Percentiles rank a stretch among this genome's conserved stretches.
These are phyloP conservation scores for Marasmius tenuissimus DNA, from an alignment of 1,284 basidiomycete species.

Conservation along the genomic window DNA sequence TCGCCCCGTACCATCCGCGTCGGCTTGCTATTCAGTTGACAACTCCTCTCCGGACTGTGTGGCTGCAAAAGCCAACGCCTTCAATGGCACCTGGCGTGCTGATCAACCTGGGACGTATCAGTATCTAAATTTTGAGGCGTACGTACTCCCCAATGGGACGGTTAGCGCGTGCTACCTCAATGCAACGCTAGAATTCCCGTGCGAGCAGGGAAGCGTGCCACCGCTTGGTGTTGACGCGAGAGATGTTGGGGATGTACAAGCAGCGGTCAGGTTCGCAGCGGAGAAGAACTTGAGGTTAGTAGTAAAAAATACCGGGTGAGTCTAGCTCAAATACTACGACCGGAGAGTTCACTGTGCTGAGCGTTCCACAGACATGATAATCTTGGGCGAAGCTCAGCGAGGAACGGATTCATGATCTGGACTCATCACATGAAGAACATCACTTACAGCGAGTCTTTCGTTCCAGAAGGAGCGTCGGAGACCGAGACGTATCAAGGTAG, in stretches of 20 bases:
- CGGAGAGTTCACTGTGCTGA: too few species aligned
- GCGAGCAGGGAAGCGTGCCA: background rate
- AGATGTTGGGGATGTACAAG: slow-evolving; percentile 30
- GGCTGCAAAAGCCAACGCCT: background rate
- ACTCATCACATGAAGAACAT: slow-evolving; percentile 37
- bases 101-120: background rate
- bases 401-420: slow-evolving; percentile 37
- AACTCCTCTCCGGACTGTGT: background rate
- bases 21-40: background rate
- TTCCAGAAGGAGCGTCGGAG: slow-evolving; percentile 26
- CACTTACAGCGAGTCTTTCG: slow-evolving; percentile 29
- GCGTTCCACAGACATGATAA: slow-evolving; percentile 28
- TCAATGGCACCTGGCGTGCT: background rate
- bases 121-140: background rate
- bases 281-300: slow-evolving; percentile 36
- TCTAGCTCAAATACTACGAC: background rate
- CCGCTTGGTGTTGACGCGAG: slow-evolving; percentile 26
- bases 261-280: slow-evolving; percentile 31
- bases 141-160: background rate
- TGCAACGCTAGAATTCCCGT: background rate
- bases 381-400: slow-evolving; percentile 35
- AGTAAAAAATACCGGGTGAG: slow-evolving; percentile 41
- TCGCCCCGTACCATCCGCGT: background rate
- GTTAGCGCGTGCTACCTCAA: background rate
- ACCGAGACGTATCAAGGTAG: slow-evolving; percentile 15